Evolutionary conservation across 108 stramenopile genomes (phyloP).

Genomic region (Discostella stelligeroides): DNA sequence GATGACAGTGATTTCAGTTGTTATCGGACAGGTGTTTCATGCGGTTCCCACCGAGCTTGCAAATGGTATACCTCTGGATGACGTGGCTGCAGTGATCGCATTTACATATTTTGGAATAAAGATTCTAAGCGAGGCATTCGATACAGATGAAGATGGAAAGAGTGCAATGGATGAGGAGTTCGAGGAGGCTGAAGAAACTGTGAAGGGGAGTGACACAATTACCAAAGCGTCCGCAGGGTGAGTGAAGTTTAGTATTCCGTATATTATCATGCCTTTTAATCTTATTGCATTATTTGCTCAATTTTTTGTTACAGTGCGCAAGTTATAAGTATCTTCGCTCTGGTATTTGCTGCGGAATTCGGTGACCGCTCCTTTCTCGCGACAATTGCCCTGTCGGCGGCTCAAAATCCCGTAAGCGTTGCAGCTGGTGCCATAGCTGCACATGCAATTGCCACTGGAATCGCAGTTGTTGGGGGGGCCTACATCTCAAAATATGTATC

Average conservation of each 20-base stretch:
- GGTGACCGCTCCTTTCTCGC: constrained; percentile 96
- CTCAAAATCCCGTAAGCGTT: constrained; percentile 96
- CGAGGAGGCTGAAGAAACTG: constrained; percentile 92
- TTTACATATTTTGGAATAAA: constrained; percentile 98
- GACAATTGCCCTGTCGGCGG: constrained; percentile 96
- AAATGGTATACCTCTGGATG: constrained; percentile 88
- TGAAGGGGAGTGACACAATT: constrained; percentile 59
- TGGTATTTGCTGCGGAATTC: constrained; percentile 96
- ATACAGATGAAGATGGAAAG: constrained; percentile 62
- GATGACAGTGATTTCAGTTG: constrained; percentile 95
- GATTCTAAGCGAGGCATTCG: constrained; percentile 91
- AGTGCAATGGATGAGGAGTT: constrained; percentile 94
- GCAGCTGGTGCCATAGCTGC: constrained; percentile 93
- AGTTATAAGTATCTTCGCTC: constrained; percentile 75
- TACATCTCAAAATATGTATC: constrained; percentile 88
- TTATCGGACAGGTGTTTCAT: constrained; percentile 96
- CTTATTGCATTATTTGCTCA: background rate
- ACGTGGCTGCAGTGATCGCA: constrained; percentile 89
- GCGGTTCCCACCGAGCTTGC: constrained; percentile 80
- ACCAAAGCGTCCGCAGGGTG: constrained; percentile 57
- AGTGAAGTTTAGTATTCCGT: constrained; percentile 19
- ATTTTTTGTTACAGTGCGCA: constrained; percentile 52
- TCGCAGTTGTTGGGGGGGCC: constrained; percentile 88
- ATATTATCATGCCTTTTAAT: constrained; percentile 10
- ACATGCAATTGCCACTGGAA: constrained; percentile 89